Evolutionary conservation across 805 yeast genomes (phyloP), one percentile per base, ranked within the genome.

Genomic region (Torulaspora maleeae): DNA sequence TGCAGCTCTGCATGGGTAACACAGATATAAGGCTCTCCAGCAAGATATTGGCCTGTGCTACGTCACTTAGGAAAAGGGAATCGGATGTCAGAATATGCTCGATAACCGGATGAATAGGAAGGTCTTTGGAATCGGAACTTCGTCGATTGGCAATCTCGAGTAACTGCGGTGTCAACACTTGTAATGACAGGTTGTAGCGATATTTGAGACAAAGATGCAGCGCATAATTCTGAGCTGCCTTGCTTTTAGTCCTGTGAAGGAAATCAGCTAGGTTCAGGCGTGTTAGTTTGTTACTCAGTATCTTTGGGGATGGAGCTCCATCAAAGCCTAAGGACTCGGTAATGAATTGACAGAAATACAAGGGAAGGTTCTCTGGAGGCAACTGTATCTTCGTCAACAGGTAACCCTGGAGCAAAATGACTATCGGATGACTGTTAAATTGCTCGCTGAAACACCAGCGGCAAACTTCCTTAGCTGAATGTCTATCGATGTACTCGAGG

Each of bases 221-320:
- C 8, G 46, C 39, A 24, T 44, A 47, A n/a, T 43, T 30, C 7
- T 51, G 29, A 1, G 57, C 56, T 5, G 52, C 19, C 13, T 38
- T 47, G 2, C 41, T 10, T 4, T 35, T 32, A 2, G 53, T 54
- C 2, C 19, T 38, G 7, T 42, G 39, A 5, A 58, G 32, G 37
- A 61, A 59, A 28, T 61, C 64, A 3, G 24, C 34, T 35, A 50
- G 60, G 44, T 49, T 57, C 27, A 53, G 16, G 33, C 52, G 51
- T 5, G 51, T 36, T 12, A 60, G 40, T 37, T 53, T 54, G 24
- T 50, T 52, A 8, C 35, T 41, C n/a, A 45, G 12, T 2, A 19
- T 7, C 1, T 27, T 22, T 5, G 17, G 20, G 17, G 27, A 8
- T 15, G 56, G 56, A 7, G 47, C 13, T 9, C 38, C 22, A 7